Evolutionary conservation across 2,329 filamentous ascomycete species (phyloP).

Genomic region (Sarocladiaceae sp.): DNA sequence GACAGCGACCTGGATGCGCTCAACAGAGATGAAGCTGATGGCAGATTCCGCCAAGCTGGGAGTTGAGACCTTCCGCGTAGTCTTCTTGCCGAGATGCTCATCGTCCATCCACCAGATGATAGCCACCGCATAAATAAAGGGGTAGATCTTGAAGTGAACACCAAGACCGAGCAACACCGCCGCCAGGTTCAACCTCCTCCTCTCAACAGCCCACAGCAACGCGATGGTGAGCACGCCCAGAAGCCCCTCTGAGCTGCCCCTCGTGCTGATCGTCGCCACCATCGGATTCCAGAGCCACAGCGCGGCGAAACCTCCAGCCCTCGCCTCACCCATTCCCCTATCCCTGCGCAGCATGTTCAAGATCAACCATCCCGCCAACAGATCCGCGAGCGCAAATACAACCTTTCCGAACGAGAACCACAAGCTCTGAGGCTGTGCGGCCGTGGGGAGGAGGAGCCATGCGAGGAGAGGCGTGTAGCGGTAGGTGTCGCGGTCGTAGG

Average conservation of each 20-base stretch:
- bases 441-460: slow-evolving; percentile 82
- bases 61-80: not conserved
- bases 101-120: slow-evolving; percentile 75
- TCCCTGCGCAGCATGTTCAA: slow-evolving; percentile 29
- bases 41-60: slow-evolving; percentile 17
- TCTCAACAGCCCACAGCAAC: slow-evolving; percentile 74
- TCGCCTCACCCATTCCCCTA: slow-evolving; percentile 37
- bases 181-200: slow-evolving; percentile 55
- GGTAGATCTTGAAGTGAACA: slow-evolving; percentile 98
- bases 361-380: slow-evolving; percentile 78
- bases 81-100: slow-evolving; percentile 30
- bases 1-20: slow-evolving; percentile 51
- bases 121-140: slow-evolving; percentile 85
- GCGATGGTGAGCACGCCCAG: slow-evolving; percentile 78
- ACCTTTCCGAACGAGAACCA: slow-evolving; percentile 84
- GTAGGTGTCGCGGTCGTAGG: slow-evolving; percentile 89
- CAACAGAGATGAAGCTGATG: slow-evolving; percentile 41
- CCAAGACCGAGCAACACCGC: slow-evolving; percentile 72
- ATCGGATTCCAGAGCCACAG: slow-evolving; percentile 97
- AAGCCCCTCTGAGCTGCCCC: slow-evolving; percentile 88
- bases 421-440: slow-evolving; percentile 40
- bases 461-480: slow-evolving; percentile 92
- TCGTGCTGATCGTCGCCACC: slow-evolving; percentile 93
- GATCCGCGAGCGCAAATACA: slow-evolving; percentile 76
- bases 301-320: slow-evolving; percentile 69